These are phyloP conservation scores for Phaeolepiota aurea DNA, from an alignment of 768 basidiomycete genomes.

Conservation along the genomic window DNA sequence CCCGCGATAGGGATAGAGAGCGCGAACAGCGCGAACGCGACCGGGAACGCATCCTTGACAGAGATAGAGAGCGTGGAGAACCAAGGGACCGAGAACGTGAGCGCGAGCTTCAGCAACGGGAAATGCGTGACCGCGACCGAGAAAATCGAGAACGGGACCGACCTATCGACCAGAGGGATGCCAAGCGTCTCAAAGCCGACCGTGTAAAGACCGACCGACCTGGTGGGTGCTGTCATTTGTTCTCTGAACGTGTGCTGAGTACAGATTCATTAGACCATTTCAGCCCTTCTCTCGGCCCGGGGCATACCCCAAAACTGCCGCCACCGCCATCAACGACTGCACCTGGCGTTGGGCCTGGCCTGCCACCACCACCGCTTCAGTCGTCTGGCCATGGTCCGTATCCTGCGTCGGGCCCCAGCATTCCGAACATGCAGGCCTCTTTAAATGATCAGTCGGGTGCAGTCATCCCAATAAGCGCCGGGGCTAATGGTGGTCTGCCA, in stretches of 20 bases:
- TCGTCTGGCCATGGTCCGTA: background rate
- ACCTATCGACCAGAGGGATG: constrained; percentile 39
- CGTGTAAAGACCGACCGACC: constrained; percentile 28
- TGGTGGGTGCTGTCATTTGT: constrained; percentile 12
- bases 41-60: constrained; percentile 10
- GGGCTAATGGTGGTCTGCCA: constrained; percentile 25
- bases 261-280: constrained; percentile 21
- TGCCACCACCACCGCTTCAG: constrained; percentile 21
- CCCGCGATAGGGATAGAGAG: constrained; percentile 13
- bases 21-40: constrained; percentile 17
- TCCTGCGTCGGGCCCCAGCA: background rate
- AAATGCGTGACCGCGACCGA: constrained; percentile 16
- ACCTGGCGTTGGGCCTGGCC: constrained; percentile 27
- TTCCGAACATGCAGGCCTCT: background rate
- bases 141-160: constrained; percentile 27
- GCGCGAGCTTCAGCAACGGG: constrained; percentile 20
- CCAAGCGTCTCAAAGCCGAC: constrained; percentile 49
- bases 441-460: constrained; percentile 6
- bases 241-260: background rate
- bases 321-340: constrained; percentile 22
- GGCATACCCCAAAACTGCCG: constrained; percentile 28
- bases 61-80: constrained; percentile 23
- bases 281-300: constrained; percentile 26
- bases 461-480: constrained; percentile 11
- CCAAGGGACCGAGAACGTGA: constrained; percentile 26